Evolutionary conservation across 2,329 filamentous ascomycete genomes (phyloP).

Genomic region (Pseudomassariella vexata): DNA sequence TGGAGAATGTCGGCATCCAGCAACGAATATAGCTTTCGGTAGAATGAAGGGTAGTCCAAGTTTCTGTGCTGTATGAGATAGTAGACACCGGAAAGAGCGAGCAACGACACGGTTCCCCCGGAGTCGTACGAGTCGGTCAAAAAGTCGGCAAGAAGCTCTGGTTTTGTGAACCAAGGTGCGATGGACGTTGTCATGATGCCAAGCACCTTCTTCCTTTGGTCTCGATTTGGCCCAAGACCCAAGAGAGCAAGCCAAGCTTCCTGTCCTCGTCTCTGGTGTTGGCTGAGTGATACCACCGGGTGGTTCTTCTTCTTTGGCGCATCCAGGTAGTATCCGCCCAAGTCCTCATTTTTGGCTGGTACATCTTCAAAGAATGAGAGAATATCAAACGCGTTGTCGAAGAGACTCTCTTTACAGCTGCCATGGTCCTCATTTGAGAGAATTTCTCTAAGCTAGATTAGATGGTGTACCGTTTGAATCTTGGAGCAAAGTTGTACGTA

Average conservation of each 20-base stretch:
- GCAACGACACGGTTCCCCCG: constrained; percentile 78
- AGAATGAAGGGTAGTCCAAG: constrained; percentile 93
- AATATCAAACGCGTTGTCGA: constrained; percentile 55
- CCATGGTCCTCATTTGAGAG: constrained; percentile 21
- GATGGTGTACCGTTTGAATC: no score
- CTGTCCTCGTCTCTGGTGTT: constrained; percentile 76
- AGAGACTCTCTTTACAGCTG: constrained; percentile 28
- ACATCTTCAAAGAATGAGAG: constrained; percentile 64
- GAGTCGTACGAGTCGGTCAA: constrained; percentile 88
- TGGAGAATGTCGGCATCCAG: constrained; percentile 82
- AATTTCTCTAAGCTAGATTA: no score
- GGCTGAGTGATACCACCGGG: constrained; percentile 55
- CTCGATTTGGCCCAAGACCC: constrained; percentile 57
- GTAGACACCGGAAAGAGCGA: constrained; percentile 89
- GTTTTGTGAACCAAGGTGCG: constrained; percentile 82
- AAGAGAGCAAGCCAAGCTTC: constrained; percentile 82
- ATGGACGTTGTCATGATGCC: constrained; percentile 70
- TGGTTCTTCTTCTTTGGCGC: constrained; percentile 64
- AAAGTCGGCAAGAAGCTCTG: constrained; percentile 92
- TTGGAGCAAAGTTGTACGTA: no score
- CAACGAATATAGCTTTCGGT: constrained; percentile 86
- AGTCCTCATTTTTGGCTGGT: constrained; percentile 59
- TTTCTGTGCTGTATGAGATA: constrained; percentile 92
- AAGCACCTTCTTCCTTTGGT: constrained; percentile 75
- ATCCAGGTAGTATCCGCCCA: constrained; percentile 63